Evolutionary conservation across 495 filamentous ascomycete species (phyloP).

Genomic region (Cetradonia linearis): DNA sequence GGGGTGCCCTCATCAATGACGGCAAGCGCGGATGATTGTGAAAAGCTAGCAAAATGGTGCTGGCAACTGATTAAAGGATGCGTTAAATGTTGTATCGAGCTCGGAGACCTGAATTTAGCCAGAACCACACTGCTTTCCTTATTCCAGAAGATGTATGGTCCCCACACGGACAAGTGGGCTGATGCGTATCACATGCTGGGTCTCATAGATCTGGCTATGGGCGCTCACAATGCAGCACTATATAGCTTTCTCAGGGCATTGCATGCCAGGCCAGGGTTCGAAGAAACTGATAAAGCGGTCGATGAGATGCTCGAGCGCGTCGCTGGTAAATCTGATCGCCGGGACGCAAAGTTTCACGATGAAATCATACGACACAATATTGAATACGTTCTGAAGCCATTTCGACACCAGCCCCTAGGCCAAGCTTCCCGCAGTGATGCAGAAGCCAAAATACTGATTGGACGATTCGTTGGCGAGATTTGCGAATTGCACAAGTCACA

Average conservation of each 20-base stretch:
- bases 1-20: neutral
- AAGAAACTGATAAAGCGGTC: neutral
- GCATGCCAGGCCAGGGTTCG: neutral
- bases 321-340: too few relatives aligned
- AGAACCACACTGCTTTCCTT: neutral
- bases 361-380: conserved; percentile 1
- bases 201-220: neutral
- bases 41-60: neutral
- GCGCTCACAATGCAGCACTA: neutral
- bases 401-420: neutral
- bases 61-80: neutral
- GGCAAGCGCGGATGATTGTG: too few relatives aligned
- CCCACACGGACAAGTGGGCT: neutral
- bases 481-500: neutral
- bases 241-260: neutral
- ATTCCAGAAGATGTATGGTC: neutral
- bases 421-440: neutral
- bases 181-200: neutral
- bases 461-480: neutral
- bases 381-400: neutral
- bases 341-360: too few relatives aligned
- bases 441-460: neutral
- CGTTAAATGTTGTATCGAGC: neutral
- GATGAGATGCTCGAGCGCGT: neutral
- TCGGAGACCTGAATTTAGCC: neutral